Base-by-base conservation (phyloP, 441 rosid species). In the Gossypium lobatum region DNA sequence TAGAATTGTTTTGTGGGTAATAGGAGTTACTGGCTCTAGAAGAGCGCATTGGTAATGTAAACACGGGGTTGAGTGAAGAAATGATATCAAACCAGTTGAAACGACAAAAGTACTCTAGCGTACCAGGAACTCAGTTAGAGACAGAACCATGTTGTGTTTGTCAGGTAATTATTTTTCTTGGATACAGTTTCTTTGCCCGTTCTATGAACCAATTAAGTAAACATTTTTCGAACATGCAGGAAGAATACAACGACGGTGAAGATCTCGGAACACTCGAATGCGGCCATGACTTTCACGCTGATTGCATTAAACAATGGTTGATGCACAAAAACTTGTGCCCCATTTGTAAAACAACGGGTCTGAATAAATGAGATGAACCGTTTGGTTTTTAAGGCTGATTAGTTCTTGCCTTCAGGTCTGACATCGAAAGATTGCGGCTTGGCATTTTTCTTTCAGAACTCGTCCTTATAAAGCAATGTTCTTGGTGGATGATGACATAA, bases 31-130 rank as follows among this genome's bases (percentile, higher is more conserved):
- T 93, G 76, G 93, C 98, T 18, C 74, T 93, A 74, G 98, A 88
- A 87, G 99, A 93, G 78, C 89, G 93, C 65, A 93, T 95, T 71
- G 99, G 98, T 55, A 88, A 89, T 70, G 99, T 95, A n/a, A 86
- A 80, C 68, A 93, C 99, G 2, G 98, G 99, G 64, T 70, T 95
- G 77, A 89, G 77, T 25, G 98, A 91, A 69, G 97, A 89, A 76
- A 82, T 83, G 21, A 82, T 93, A 72, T 66, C 65, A 61, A 82
- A 64, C 60, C 76, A 54, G 3, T 54, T 95, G 64, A 91, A 88
- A 66, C 86, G 77, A 76, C 77, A 70, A 14, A 89, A 82, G 68
- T 82, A 75, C 80, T 77, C 75, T 4, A 60, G 59, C 14, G 59
- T 68, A 10, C 55, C 11, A 6, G 72, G 42, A 28, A 26, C 75